A percentile compares a stretch with the other conserved stretches of the same genome.
These are phyloP conservation scores for Willaertia magna DNA, from an alignment of 208 protist genomes.

Conservation along the genomic window DNA sequence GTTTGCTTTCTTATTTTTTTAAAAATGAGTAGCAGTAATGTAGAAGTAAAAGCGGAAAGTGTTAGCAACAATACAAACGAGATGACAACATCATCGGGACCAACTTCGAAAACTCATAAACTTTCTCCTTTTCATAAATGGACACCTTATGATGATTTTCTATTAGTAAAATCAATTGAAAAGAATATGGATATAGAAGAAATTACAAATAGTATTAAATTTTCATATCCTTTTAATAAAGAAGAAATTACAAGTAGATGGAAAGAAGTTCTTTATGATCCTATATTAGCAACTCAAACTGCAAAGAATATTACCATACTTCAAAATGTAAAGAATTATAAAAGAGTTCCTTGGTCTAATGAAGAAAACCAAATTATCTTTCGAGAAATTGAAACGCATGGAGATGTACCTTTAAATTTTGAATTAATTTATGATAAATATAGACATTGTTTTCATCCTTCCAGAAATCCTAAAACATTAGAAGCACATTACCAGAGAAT, in stretches of 20 bases:
- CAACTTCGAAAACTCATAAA: not conserved
- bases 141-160: not conserved
- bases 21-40: no score
- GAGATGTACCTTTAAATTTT: not conserved
- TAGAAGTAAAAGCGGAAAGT: no score
- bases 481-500: slow-evolving; percentile 1
- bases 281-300: not conserved
- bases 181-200: not conserved
- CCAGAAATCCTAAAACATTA: not conserved
- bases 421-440: not conserved
- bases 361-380: slow-evolving; percentile 6
- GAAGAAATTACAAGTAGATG: slow-evolving; percentile 1
- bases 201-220: not conserved
- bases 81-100: not conserved
- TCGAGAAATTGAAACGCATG: not conserved
- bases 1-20: no score
- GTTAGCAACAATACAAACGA: no score
- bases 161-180: not conserved
- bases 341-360: not conserved
- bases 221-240: not conserved
- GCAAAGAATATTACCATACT: not conserved
- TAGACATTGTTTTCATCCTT: not conserved
- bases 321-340: not conserved
- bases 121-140: slow-evolving; percentile 1
- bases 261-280: not conserved